Evolutionary conservation across 495 filamentous ascomycete genomes (phyloP), one percentile per base, ranked within the genome.

Genomic region (Talaromyces stipitatus): DNA sequence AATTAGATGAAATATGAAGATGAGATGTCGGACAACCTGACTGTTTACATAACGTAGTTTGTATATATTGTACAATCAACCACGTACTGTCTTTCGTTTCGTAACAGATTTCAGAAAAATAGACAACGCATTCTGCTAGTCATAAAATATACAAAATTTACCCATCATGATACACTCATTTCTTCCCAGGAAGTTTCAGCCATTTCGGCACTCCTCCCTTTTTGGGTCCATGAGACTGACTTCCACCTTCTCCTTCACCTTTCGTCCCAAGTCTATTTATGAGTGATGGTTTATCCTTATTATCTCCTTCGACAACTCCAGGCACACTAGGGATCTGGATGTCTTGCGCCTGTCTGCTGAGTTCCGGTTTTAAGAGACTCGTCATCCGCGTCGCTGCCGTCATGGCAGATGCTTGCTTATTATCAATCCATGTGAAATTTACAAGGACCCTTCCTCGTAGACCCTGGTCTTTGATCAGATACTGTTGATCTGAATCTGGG

Each of bases 391-490:
- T 41, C 24, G 54, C 54, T 58, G 68, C 67, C 33, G 65, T 58
- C 50, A 72, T 67, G 54, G 63, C 61, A 72, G 71, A 69, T n/a
- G 77, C 69, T 54, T 66, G 72, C 55, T 72, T 75, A 56, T 76
- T 76, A 24, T 86, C 80, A 43, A 84, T 81, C 91, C 91, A 97
- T 20, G 81, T 65, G 38, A 97, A 83, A 54, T 88, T 91, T 28
- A 97, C 76, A 22, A 95, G 70, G 27, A 90, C 85, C 10, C 82
- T 75, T 2, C 85, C 83, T 50, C 72, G 77, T 59, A 97, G 78
- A 3, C 83, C 77, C 51, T 95, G 78, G 55, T 87, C 83, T 53
- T 80, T 76, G 56, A 96, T 88, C 30, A 98, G 67, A n/a, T 72
- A 79, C 45, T 69, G 74, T 55, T 76, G 69, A 11, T 75, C 70